phyloP scores from a whole-genome alignment of 2,329 filamentous ascomycete genomes.

The Madurella mycetomatis region DNA sequence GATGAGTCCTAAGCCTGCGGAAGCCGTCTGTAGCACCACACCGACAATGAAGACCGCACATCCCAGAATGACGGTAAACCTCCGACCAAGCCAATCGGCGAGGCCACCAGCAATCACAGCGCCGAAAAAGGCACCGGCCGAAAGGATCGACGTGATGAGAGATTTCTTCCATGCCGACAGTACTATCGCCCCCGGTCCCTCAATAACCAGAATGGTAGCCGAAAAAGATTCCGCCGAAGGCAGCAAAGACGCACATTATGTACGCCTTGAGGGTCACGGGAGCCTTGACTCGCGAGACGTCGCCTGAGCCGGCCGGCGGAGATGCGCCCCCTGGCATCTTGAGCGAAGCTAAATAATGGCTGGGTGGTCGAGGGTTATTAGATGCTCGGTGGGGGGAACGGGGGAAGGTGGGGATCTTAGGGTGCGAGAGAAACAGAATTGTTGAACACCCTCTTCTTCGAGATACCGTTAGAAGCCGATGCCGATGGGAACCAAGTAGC shows the following conservation, averaged over 20 bases:
- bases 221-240: slow-evolving; percentile 58
- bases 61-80: slow-evolving; percentile 54
- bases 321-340: slow-evolving; percentile 17
- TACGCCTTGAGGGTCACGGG: slow-evolving; percentile 55
- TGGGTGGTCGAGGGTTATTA: neutral
- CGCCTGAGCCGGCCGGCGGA: slow-evolving; percentile 19
- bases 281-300: slow-evolving; percentile 51
- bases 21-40: slow-evolving; percentile 55
- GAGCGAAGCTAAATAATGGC: neutral
- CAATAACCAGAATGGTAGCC: slow-evolving; percentile 50
- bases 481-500: too few relatives aligned
- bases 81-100: slow-evolving; percentile 59
- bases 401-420: neutral
- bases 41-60: slow-evolving; percentile 58
- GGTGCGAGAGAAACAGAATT: neutral
- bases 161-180: slow-evolving; percentile 25
- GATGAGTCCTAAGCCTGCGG: slow-evolving; percentile 50
- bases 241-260: slow-evolving; percentile 56
- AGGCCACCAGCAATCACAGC: slow-evolving; percentile 61
- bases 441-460: too few relatives aligned
- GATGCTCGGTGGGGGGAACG: neutral
- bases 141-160: slow-evolving; percentile 63
- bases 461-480: too few relatives aligned
- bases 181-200: slow-evolving; percentile 15
- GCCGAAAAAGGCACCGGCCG: slow-evolving; percentile 60